These are phyloP conservation scores for Fusarium vanettenii DNA, from an alignment of 2,329 filamentous ascomycete genomes.

Conservation along the genomic window DNA sequence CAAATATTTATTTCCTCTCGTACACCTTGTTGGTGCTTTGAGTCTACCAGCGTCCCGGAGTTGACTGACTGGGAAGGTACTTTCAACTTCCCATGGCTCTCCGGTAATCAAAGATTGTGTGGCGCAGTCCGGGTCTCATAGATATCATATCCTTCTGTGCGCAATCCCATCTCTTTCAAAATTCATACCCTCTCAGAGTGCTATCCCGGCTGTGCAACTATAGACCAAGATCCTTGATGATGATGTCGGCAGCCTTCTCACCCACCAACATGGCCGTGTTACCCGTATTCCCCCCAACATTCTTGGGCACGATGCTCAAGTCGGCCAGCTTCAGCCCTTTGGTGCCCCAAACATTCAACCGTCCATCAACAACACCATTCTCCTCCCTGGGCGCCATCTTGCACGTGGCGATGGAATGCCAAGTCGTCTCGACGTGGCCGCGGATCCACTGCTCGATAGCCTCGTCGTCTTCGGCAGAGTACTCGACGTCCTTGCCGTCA, in stretches of 20 bases:
- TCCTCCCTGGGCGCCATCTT: conserved; percentile 57
- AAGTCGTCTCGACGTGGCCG: conserved; percentile 55
- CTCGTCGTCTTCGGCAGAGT: conserved; percentile 60
- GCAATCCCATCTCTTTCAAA: no score
- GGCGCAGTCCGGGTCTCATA: no score
- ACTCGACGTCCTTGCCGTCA: conserved; percentile 58
- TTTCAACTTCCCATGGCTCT: no score
- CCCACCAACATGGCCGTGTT: conserved; percentile 61
- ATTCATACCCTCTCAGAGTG: no score
- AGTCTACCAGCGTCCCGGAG: no score
- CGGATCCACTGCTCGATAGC: conserved; percentile 61
- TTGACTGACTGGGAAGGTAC: no score
- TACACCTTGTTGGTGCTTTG: no score
- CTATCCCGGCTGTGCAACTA: no score
- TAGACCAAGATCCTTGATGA: conserved; percentile 50
- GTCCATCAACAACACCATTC: conserved; percentile 51
- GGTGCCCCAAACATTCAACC: conserved; percentile 57
- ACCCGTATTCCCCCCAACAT: conserved; percentile 61
- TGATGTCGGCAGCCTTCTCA: conserved; percentile 58
- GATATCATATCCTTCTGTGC: no score
- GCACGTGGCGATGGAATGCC: conserved; percentile 59
- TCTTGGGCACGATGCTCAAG: conserved; percentile 50
- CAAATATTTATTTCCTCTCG: no score
- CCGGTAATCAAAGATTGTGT: no score
- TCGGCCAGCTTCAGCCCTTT: conserved; percentile 56